Evolutionary conservation across 163 green algal genomes (phyloP), one percentile per base, ranked within the genome.

Genomic region (Prototheca cutis): DNA sequence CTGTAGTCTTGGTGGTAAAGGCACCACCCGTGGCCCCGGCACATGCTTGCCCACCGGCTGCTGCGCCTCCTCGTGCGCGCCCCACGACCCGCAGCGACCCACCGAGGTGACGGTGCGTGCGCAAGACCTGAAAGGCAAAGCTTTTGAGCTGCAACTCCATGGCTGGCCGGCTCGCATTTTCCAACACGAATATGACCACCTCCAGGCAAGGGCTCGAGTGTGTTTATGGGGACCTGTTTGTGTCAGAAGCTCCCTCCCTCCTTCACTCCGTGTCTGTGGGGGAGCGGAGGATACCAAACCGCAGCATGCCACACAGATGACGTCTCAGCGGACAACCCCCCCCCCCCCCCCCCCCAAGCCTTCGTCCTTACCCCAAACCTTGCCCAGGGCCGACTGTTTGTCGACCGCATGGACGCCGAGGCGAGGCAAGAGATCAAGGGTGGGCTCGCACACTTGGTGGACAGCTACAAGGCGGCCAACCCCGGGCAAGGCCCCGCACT

Each of bases 101-200:
- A 63, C 59, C 6, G 77, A 80, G 32, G 75, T 96, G 18, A 82
- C 81, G 40, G 72, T 98, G 31, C 77, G 87, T 55, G 87, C 85
- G 15, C 84, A 91, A 62, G 79, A 95, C 69, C 53, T 91, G 28
- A 73, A 72, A 3, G 91, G 91, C 3, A 66, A 83, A 32, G 75
- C 67, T 27, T 66, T 96, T 45, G 71, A 73, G 40, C 70, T 91
- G 6, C 70, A 66, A 3, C 52, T 86, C 4, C 71, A 67, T 39
- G 80, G 63, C 31, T 96, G 78, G 58, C 64, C 82, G 19, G 85
- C 91, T 6, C 74, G 91, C 24, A 90, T 98, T 39, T 97, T 97
- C 71, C 91, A 96, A 70, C 91, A 98, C 68, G 91, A 97, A 70
- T 97, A 89, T 55, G 91, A 98, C 74, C 91, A 98, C 63, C 66